Base-by-base conservation (phyloP, 2,329 filamentous ascomycete genomes). In the Metarhizium guizhouense region DNA sequence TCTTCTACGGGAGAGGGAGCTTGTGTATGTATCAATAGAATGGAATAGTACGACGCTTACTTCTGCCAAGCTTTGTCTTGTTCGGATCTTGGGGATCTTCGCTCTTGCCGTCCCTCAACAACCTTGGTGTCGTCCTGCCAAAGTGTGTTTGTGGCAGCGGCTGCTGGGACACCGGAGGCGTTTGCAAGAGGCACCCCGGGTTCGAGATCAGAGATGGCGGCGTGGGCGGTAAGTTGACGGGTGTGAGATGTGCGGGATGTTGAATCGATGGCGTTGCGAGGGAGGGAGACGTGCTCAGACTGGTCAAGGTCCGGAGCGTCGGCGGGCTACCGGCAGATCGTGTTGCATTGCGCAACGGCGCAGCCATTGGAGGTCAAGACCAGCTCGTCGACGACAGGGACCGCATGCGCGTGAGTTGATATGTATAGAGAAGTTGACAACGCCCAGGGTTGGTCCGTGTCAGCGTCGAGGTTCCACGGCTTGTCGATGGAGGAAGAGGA, bases 21-120 rank as follows among this genome's bases (percentile, higher is more conserved):
- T 25, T 25, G 25, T 25, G 25, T 4, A 25, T 25, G 25, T 4
- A 25, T 25, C 25, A 25, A 25, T 25, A 25, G 25, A 25, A 25
- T 4, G 4, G 4, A 25, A 25, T 25, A 25, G 25, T 25, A 25
- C 25, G 25, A 25, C 25, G 25, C 80, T 62, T 67, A 86, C 83
- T 85, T 64, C 80, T 81, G 48, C 83, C 82, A 0, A 85, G 76
- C 69, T 86, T 85, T 42, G 82, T 70, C 63, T 83, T 86, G 63
- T 84, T 80, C 55, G 79, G 73, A 60, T 83, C 77, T 20, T 51
- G 36, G 20, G 74, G 71, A 4, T 71, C 71, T 55, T 74, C 70
- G 60, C 70, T 66, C 30, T 64, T 60, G 6, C 60, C 57, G 47
- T 58, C 53, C 51, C 62, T 64, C 52, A 64, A 61, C 64, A 67